Evolutionary conservation across 345 rosid genomes (phyloP), one percentile per base, ranked within the genome.

Genomic region (Clarkia xantiana): DNA sequence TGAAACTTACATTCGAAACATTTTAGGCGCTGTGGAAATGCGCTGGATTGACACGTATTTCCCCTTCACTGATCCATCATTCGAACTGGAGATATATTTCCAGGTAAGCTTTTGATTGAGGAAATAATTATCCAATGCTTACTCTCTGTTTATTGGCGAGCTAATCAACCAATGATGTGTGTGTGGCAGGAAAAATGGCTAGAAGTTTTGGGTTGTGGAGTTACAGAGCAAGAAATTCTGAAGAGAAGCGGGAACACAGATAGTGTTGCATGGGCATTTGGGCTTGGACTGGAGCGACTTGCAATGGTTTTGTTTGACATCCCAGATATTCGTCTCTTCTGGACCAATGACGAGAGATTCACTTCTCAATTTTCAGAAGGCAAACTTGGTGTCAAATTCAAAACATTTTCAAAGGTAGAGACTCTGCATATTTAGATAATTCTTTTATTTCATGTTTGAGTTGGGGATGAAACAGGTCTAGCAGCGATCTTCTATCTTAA

Each of bases 261-360:
- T 62, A 82, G 71, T 65, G 96, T 80, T 67, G 93, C 94, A 43
- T 91, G 98, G 98, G 98, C 96, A 53, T 91, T 91, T 60, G 98
- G 98, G 71, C 93, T 91, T 59, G 96, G 98, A 60, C 67, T 86
- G 66, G 96, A 91, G 67, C 77, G 94, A 43, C 76, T 91, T 36
- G 94, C 96, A 40, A 86, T 91, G 98, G 94, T 91, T 56, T 63
- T 86, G 54, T 91, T 91, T 71, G 94, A 81, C 75, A 91, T 86
- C 66, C 90, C 98, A 40, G 98, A 91, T 72, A 91, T 91, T 45
- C 74, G 94, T 60, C 94, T 91, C 48, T 91, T 91, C 77, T 91
- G 95, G 98, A 64, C 82, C 17, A 61, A 15, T 22, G 96, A 86
- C 65, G 87, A 81, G 57, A 82, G 90, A 10, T 86, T 90, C 54